Percentiles rank a stretch among this genome's conserved stretches.
Conservation (phyloP, 305 asterid genomes). For the Fraxinus ornus region DNA sequence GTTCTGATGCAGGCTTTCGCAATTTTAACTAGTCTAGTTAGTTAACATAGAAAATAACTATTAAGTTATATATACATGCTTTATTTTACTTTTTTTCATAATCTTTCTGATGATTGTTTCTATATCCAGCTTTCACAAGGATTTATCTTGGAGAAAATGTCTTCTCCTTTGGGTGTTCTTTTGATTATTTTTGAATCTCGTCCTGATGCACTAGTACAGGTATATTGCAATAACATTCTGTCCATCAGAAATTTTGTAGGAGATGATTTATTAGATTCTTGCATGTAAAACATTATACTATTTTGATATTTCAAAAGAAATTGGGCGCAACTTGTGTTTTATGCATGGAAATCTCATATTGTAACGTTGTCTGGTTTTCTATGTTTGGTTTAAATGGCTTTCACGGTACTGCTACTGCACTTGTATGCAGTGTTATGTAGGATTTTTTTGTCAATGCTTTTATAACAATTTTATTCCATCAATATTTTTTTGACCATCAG, state of each 20-base stretch:
- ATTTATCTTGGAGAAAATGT: conserved; percentile 55
- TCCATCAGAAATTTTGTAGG: not conserved
- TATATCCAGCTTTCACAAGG: conserved; percentile 60
- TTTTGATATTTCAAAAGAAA: not conserved
- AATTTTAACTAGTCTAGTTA: not conserved
- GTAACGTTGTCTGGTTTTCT: not conserved
- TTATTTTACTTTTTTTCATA: not conserved
- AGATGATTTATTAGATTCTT: not conserved
- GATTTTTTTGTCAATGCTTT: not conserved
- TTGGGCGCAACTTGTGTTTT: not conserved
- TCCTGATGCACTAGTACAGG: conserved; percentile 77
- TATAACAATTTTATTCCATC: not conserved
- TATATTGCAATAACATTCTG: conserved; percentile 22
- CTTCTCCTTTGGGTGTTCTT: conserved; percentile 67
- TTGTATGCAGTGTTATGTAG: not conserved
- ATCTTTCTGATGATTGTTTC: conserved; percentile 9
- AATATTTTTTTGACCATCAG: not conserved
- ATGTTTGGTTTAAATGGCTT: not conserved
- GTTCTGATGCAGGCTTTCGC: not conserved
- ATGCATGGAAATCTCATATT: not conserved
- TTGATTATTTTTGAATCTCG: conserved; percentile 71
- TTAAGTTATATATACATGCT: not conserved
- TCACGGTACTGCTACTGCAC: not conserved
- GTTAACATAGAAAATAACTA: not conserved
- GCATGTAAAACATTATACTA: not conserved